Percentiles rank a stretch among this genome's conserved stretches.
phyloP scores from a whole-genome alignment of 768 basidiomycete species.

The Hirschioporus abietinus region DNA sequence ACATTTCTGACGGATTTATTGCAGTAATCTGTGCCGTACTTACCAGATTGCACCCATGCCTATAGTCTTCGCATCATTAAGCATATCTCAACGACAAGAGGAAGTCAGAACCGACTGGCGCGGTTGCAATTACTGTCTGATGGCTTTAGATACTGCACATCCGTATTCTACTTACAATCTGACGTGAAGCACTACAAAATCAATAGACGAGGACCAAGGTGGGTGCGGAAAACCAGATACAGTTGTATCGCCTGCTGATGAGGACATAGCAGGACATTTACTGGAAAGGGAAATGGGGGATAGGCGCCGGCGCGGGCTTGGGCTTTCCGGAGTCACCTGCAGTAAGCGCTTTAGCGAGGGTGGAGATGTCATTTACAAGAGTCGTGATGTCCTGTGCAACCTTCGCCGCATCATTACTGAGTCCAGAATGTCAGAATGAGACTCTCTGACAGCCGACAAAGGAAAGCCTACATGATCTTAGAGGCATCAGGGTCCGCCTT shows the following conservation, averaged over 20 bases:
- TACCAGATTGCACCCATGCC: not conserved
- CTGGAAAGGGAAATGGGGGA: not conserved
- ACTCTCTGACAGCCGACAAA: not conserved
- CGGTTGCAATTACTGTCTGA: not conserved
- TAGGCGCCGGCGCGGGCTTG: no score
- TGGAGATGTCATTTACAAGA: not conserved
- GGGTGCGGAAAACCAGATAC: not conserved
- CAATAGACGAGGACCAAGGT: not conserved
- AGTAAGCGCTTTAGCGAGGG: not conserved
- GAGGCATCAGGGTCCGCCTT: not conserved
- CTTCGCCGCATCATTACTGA: not conserved
- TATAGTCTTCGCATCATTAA: not conserved
- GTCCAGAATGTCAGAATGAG: not conserved
- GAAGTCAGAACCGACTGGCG: not conserved
- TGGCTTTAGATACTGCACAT: not conserved
- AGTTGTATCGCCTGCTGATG: not conserved
- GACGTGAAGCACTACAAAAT: not conserved
- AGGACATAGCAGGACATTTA: not conserved
- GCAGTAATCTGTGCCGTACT: no score
- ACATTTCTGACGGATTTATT: no score
- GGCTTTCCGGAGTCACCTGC: not conserved
- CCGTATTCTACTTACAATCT: not conserved
- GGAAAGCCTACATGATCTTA: not conserved
- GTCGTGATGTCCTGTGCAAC: not conserved
- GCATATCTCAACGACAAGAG: not conserved